Percentiles rank a stretch among this genome's conserved stretches.
These are phyloP conservation scores for Chaetomium fimeti DNA, from an alignment of 495 filamentous ascomycete genomes.

Conservation along the genomic window DNA sequence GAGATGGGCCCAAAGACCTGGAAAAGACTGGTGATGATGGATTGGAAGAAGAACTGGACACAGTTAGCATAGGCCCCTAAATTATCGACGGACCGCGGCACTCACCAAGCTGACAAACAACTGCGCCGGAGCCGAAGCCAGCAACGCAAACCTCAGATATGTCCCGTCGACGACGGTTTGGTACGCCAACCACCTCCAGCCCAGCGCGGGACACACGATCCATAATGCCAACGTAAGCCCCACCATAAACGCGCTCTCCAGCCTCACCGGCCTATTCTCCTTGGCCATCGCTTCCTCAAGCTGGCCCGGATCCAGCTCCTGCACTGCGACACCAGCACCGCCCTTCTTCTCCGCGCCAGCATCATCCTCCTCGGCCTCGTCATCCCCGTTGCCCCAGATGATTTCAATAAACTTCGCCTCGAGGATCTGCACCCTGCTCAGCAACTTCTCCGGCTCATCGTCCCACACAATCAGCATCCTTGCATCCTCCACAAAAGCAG, in stretches of 20 bases:
- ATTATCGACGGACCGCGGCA: constrained; percentile 10
- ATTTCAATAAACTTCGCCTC: constrained; percentile 58
- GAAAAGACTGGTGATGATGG: constrained; percentile 68
- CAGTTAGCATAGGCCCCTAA: constrained; percentile 52
- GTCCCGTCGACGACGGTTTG: constrained; percentile 60
- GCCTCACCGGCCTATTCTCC: constrained; percentile 64
- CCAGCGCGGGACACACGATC: constrained; percentile 54
- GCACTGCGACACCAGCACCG: constrained; percentile 36
- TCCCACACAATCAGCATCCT: constrained; percentile 72
- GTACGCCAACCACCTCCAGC: constrained; percentile 59
- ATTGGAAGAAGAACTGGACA: constrained; percentile 80
- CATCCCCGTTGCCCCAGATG: constrained; percentile 51
- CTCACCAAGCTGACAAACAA: constrained; percentile 58
- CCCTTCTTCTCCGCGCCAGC: constrained; percentile 51
- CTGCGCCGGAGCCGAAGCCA: constrained; percentile 59
- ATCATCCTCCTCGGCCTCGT: constrained; percentile 55
- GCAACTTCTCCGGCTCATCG: constrained; percentile 66
- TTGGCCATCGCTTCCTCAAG: constrained; percentile 44
- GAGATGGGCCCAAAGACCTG: constrained; percentile 70
- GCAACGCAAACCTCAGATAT: constrained; percentile 62
- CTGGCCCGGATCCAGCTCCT: constrained; percentile 54
- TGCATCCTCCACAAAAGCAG: constrained; percentile 71
- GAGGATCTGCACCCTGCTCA: constrained; percentile 53
- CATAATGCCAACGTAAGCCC: constrained; percentile 57
- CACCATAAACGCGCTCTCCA: constrained; percentile 65